A percentile compares a stretch with the other conserved stretches of the same genome.
Evolutionary conservation across 345 rosid genomes (phyloP).

Genomic region (Populus ilicifolia): DNA sequence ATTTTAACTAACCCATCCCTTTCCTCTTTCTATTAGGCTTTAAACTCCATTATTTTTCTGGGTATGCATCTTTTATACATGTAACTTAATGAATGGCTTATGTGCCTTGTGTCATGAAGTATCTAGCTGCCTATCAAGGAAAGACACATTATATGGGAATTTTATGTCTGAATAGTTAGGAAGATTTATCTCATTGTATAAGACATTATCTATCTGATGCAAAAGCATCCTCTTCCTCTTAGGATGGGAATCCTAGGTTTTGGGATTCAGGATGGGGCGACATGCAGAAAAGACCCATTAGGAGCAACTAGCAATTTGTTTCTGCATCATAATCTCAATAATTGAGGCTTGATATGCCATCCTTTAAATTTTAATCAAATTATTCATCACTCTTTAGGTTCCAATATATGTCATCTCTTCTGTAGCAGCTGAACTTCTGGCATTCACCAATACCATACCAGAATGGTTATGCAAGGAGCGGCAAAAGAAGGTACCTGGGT

Average conservation of each 20-base stretch:
- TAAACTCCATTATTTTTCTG: background rate
- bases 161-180: too few relatives aligned
- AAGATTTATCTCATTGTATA: background rate
- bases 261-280: too few relatives aligned
- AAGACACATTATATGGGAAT: background rate
- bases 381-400: conserved; percentile 42
- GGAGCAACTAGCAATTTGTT: too few relatives aligned
- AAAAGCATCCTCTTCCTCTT: too few relatives aligned
- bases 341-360: background rate
- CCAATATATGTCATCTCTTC: conserved; percentile 75
- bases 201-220: too few relatives aligned
- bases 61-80: background rate
- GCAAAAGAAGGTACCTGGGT: conserved; percentile 60
- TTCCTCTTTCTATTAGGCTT: background rate
- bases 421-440: conserved; percentile 70
- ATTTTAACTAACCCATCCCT: too few relatives aligned
- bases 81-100: background rate
- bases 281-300: too few relatives aligned
- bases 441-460: conserved; percentile 64
- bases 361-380: background rate
- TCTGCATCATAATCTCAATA: background rate
- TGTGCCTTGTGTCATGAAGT: background rate
- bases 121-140: background rate
- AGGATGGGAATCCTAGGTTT: too few relatives aligned
- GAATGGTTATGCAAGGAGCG: conserved; percentile 81